Evolutionary conservation across 225 moss, liverwort and hornwort genomes (phyloP).

Genomic region (Pleurozium schreberi): DNA sequence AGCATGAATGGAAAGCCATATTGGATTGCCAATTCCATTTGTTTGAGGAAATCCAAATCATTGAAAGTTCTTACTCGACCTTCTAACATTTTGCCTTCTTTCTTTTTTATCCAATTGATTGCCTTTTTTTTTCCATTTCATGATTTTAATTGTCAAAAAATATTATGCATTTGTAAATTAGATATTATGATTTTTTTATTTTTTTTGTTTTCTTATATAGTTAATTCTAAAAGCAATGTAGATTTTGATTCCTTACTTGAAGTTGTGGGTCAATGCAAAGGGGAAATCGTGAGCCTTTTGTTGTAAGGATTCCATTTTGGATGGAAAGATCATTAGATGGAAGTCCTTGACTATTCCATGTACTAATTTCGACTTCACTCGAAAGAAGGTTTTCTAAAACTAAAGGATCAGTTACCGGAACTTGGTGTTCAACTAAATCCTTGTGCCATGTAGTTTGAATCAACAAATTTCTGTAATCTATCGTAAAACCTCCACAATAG

Average conservation of each 20-base stretch:
- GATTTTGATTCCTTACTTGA: constrained; percentile 25
- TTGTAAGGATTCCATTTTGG: constrained; percentile 90
- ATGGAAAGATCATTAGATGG: constrained; percentile 95
- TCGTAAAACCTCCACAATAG: constrained; percentile 76
- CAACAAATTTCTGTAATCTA: constrained; percentile 61
- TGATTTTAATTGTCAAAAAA: background rate
- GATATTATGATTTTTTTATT: background rate
- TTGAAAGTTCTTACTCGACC: constrained; percentile 81
- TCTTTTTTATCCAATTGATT: constrained; percentile 88
- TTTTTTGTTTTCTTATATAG: background rate
- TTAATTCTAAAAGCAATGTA: background rate
- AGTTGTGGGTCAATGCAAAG: constrained; percentile 88
- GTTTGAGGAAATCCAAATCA: constrained; percentile 81
- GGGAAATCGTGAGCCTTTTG: constrained; percentile 73
- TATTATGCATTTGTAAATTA: background rate
- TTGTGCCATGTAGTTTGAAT: constrained; percentile 59
- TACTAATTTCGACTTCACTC: constrained; percentile 83
- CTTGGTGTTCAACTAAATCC: constrained; percentile 47
- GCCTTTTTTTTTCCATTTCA: constrained; percentile 45
- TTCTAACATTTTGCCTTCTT: constrained; percentile 87
- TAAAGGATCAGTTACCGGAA: constrained; percentile 57
- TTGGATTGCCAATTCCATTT: constrained; percentile 86
- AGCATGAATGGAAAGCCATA: constrained; percentile 92
- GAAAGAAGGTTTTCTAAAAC: constrained; percentile 60
- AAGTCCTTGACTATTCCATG: constrained; percentile 90